These are phyloP conservation scores for Rhizophagus clarus DNA, from an alignment of 192 early-diverging fungal genomes.

Conservation along the genomic window DNA sequence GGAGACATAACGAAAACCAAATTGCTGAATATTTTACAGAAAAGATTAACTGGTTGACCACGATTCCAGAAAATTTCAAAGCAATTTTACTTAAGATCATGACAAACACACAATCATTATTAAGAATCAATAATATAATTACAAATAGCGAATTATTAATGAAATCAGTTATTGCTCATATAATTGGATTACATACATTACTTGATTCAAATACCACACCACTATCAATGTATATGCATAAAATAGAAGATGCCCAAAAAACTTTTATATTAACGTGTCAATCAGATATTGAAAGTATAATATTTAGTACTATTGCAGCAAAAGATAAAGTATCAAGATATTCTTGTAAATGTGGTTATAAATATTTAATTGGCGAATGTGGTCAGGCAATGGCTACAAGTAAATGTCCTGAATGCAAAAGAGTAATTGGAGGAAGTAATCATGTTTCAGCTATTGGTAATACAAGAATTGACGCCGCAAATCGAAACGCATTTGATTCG, in stretches of 20 bases:
- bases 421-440: neutral
- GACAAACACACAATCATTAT: neutral
- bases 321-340: neutral
- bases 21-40: neutral
- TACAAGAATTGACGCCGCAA: neutral
- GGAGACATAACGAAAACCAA: neutral
- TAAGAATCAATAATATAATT: neutral
- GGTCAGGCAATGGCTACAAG: neutral
- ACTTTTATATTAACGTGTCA: constrained; percentile 15
- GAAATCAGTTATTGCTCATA: constrained; percentile 20
- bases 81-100: neutral
- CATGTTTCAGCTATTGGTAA: neutral
- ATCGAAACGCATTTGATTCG: neutral
- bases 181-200: constrained; percentile 15
- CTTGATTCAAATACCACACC: constrained; percentile 3
- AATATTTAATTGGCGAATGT: neutral
- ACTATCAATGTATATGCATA: constrained; percentile 17
- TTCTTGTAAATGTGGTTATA: neutral
- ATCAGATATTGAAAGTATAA: constrained; percentile 14
- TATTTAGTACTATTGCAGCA: neutral
- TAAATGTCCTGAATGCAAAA: neutral
- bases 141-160: constrained; percentile 13
- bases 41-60: neutral
- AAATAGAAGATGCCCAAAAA: neutral
- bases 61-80: neutral